These are phyloP conservation scores for Alternaria sp. DNA, from an alignment of 2,329 filamentous ascomycete genomes.

Conservation along the genomic window DNA sequence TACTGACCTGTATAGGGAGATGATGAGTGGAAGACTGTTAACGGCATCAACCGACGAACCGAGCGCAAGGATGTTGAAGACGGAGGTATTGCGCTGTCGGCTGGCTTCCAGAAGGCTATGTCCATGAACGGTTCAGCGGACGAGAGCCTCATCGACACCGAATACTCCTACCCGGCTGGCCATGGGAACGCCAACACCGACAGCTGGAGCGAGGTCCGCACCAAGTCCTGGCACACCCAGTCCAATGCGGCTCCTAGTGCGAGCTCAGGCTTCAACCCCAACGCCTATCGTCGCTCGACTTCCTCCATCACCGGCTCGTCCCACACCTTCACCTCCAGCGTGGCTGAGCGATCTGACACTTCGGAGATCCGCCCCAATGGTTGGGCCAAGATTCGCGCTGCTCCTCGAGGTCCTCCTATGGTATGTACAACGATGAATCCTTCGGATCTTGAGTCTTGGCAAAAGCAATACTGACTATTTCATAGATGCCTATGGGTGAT, in stretches of 20 bases:
- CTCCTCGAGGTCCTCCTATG: constrained; percentile 11
- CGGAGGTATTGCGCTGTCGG: constrained; percentile 24
- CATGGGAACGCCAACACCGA: constrained; percentile 6
- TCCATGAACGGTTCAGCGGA: constrained; percentile 15
- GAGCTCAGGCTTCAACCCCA: constrained; percentile 25
- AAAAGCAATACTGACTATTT: constrained; percentile 5
- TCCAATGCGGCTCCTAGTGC: constrained; percentile 14
- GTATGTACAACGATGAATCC: constrained; percentile 19
- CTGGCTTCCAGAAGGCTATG: constrained; percentile 20
- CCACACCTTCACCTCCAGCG: constrained; percentile 30
- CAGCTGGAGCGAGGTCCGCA: constrained; percentile 19
- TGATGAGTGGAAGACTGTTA: constrained; percentile 11
- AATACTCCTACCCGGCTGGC: constrained; percentile 16
- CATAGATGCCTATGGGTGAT: constrained; percentile 18
- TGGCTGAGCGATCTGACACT: constrained; percentile 31
- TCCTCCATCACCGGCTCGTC: constrained; percentile 20
- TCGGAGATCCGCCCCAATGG: constrained; percentile 14
- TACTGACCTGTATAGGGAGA: constrained; percentile 22
- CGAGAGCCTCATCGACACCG: constrained; percentile 28
- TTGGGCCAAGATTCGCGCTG: constrained; percentile 40
- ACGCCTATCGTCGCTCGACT: constrained; percentile 20
- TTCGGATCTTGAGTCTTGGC: not conserved
- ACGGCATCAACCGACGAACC: constrained; percentile 1
- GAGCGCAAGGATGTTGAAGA: constrained; percentile 3
- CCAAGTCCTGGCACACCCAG: constrained; percentile 34